Conservation (phyloP, 352 stramenopile species). For the Phytophthora pluvialis region DNA sequence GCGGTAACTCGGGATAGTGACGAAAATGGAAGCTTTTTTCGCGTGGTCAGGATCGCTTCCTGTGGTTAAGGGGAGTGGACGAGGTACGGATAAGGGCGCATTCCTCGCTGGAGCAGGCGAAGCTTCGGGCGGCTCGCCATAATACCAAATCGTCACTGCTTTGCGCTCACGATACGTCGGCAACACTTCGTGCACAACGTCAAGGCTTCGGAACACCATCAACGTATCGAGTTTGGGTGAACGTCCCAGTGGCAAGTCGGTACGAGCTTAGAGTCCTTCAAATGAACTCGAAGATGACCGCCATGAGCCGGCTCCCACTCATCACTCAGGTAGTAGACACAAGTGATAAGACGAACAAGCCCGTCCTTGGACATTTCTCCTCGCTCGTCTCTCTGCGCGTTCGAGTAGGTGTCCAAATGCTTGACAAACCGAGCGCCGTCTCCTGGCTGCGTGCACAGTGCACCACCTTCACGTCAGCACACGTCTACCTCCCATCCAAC, state of each 20-base stretch:
- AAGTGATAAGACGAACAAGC: slow-evolving; percentile 74
- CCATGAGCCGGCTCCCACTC: slow-evolving; percentile 64
- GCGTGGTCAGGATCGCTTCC: background rate
- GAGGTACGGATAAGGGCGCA: slow-evolving; percentile 8
- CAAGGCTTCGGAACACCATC: slow-evolving; percentile 91
- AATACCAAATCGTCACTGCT: slow-evolving; percentile 96
- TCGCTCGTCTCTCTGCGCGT: slow-evolving; percentile 35
- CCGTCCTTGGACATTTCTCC: slow-evolving; percentile 12
- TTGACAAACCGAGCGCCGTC: slow-evolving; percentile 72
- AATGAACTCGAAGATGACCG: slow-evolving; percentile 75
- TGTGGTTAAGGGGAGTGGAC: slow-evolving; percentile 2
- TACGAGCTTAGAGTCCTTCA: slow-evolving; percentile 30
- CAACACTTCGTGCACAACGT: slow-evolving; percentile 92
- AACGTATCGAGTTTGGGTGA: slow-evolving; percentile 86
- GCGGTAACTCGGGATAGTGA: slow-evolving; percentile 93
- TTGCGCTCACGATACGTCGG: slow-evolving; percentile 84
- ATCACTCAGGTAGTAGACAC: slow-evolving; percentile 89
- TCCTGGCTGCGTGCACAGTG: slow-evolving; percentile 47
- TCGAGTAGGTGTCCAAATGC: slow-evolving; percentile 73
- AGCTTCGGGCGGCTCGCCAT: slow-evolving; percentile 51
- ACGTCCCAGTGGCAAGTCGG: slow-evolving; percentile 67
- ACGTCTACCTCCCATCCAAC: background rate
- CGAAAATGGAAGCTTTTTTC: slow-evolving; percentile 86
- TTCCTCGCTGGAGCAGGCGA: background rate
- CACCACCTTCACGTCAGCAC: slow-evolving; percentile 4